A percentile compares a stretch with the other conserved stretches of the same genome.
These are phyloP conservation scores for Paulownia fortunei DNA, from an alignment of 257 asterid species.

Conservation along the genomic window DNA sequence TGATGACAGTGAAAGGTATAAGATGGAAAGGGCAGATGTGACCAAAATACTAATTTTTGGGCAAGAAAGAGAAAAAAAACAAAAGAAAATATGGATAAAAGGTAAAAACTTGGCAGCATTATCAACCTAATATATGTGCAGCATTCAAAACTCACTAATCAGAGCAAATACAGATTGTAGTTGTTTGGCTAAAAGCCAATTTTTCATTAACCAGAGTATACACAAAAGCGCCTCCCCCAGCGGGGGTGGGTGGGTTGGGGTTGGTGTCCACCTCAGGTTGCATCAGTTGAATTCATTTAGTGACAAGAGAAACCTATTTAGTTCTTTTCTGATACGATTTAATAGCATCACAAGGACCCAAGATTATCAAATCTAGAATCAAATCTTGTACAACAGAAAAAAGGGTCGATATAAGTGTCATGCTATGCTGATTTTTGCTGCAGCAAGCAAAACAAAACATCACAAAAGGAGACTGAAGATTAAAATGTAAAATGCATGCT, in stretches of 20 bases:
- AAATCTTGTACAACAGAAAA: no score
- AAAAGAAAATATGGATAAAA: not conserved
- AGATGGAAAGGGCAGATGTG: not conserved
- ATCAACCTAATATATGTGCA: no score
- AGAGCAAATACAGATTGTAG: not conserved
- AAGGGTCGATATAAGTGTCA: no score
- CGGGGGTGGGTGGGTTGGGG: no score
- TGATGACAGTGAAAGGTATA: not conserved
- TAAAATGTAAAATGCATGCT: not conserved
- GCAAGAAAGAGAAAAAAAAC: not conserved
- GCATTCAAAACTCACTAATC: not conserved
- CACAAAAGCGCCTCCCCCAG: no score
- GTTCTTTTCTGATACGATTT: not conserved
- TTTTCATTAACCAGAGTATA: no score
- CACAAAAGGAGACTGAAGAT: no score
- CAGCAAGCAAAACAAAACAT: conserved; percentile 16
- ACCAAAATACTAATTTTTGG: not conserved
- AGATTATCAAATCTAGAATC: not conserved
- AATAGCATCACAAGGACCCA: not conserved
- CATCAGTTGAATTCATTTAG: not conserved
- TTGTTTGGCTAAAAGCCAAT: no score
- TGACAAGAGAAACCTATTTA: not conserved
- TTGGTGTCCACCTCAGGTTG: no score
- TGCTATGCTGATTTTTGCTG: no score
- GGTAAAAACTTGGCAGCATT: not conserved